phyloP scores from a whole-genome alignment of 148 eudicot genomes.

The Chenopodium suecicum region DNA sequence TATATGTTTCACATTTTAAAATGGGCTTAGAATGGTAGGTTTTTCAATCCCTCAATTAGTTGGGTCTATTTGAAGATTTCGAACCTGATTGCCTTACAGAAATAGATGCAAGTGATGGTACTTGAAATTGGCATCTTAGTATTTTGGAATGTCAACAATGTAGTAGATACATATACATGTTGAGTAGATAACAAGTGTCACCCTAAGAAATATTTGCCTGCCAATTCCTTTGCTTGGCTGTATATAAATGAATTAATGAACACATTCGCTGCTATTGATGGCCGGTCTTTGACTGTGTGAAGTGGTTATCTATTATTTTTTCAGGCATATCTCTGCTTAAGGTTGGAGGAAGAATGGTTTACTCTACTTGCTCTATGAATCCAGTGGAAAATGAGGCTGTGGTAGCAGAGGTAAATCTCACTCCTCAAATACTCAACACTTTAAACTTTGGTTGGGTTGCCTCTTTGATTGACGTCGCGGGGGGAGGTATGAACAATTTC shows the following conservation, averaged over 20 bases:
- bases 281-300: neutral
- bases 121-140: neutral
- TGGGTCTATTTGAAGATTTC: too few species aligned
- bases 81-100: too few species aligned
- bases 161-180: neutral
- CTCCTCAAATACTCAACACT: too few species aligned
- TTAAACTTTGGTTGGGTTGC: neutral
- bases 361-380: conserved; percentile 99
- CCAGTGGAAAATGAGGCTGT: conserved; percentile 99
- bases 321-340: conserved; percentile 82
- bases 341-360: conserved; percentile 94
- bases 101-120: neutral
- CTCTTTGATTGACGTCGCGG: neutral
- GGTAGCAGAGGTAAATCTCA: conserved; percentile 72
- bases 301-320: neutral
- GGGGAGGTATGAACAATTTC: neutral
- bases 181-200: neutral
- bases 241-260: neutral
- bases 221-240: neutral
- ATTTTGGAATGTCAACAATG: neutral
- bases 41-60: too few species aligned
- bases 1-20: too few species aligned
- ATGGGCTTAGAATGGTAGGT: too few species aligned
- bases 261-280: neutral
- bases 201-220: neutral